Base-by-base conservation (phyloP, 164 flowering plant genomes). In the Santalum album region DNA sequence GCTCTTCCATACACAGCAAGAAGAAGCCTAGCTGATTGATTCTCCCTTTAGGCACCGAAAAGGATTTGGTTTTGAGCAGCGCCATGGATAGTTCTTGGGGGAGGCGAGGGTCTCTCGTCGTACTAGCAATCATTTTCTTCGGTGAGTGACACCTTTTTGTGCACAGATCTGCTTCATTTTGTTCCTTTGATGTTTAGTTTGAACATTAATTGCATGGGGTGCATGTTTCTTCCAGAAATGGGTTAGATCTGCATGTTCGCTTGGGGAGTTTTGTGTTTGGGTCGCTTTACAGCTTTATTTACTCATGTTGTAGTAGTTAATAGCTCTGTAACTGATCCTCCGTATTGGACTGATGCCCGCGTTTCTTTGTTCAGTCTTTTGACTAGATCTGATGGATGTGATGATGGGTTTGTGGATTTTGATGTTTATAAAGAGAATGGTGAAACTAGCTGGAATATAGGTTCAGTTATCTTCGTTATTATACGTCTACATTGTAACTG, bases 71-170 rank as follows among this genome's bases (percentile, higher is more conserved):
- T 16, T 20, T 16, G 4, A 47, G 53, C 20, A 2, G 40, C 38
- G 59, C 60, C 58, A 78, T 81, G 86, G 81, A 67, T 34, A 70
- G 78, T 58, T 67, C 73, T 42, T 72, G 69, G 75, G 64, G 73
- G 52, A 70, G 66, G 17, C 75, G 78, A 34, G 64, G 74, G 1
- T 68, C 76, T 43, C 56, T 65, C 52, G 62, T 77, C 59, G 73
- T 75, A 1, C 25, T 63, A 0, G 75, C 77, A 11, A 73, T 82
- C 52, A 43, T 78, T 20, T 57, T 73, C 7, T 48, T 61, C 54
- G 87, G 87, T 82, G 49, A 63, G 65, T 51, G 24, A 22, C 62
- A 4, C 4, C 17, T 56, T 36, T 7, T n/a, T 17, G 7, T 27
- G 25, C 11, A 0, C 42, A 38, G 27, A 12, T 46, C 12, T 26